Base-by-base conservation (phyloP, 176 grass and related monocot genomes). In the Typha latifolia region DNA sequence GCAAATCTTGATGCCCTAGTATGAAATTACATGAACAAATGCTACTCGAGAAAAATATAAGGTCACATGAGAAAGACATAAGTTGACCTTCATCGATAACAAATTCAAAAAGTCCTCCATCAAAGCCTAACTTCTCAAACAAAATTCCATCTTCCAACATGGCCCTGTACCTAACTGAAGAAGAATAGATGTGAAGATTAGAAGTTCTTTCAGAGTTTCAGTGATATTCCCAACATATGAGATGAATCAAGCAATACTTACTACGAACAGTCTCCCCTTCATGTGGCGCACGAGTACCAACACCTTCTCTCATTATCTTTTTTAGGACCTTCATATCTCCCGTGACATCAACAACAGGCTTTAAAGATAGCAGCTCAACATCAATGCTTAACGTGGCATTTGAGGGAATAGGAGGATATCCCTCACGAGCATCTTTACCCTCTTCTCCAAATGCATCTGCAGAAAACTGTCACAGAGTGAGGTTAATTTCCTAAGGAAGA, bases 361-460 rank as follows among this genome's bases (percentile, higher is more conserved):
- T 82, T 34, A 77, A 21, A 72, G 73, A 77, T 49, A 82, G 43
- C 47, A 82, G 52, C 51, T 77, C 73, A 19, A 82, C 43, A 32
- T 82, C 80, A 70, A 82, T 70, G 62, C 29, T 82, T 24, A 72
- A 43, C 4, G 34, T 9, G 31, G 73, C 55, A 62, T 72, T 82
- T 62, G 73, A 49, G 3, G 73, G 80, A 67, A 82, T 65, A 48
- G 80, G 24, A 72, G 47, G 31, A 72, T 62, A 68, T 47, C 51
- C 66, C 32, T 67, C 9, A 31, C 18, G 11, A 77, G 68, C 73
- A 62, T 61, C 52, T 72, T 62, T 77, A 34, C 80, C 73, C 13
- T 49, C 67, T 37, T 77, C 80, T 56, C 68, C 80, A 72, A 82
- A 82, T 48, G 80, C 73, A 77, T 82, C 80, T 77, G 68, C 12